These are phyloP conservation scores for Chrysanthemum lavandulifolium DNA, from an alignment of 129 eudicot species.

Conservation along the genomic window DNA sequence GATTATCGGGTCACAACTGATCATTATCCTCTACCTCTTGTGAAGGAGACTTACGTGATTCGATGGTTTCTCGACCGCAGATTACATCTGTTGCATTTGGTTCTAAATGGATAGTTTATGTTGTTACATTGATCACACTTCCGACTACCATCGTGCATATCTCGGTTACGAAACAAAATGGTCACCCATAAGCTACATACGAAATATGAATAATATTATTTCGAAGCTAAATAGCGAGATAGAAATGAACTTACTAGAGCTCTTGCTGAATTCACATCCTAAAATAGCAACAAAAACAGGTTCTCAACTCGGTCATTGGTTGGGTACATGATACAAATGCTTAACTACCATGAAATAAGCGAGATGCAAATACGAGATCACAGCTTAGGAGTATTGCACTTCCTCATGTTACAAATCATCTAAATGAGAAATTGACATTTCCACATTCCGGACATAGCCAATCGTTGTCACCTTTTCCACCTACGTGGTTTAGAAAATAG, in stretches of 20 bases:
- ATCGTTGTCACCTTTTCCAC: constrained; percentile 83
- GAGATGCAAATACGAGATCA: constrained; percentile 48
- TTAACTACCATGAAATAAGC: not conserved
- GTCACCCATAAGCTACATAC: constrained; percentile 4
- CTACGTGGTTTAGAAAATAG: constrained; percentile 25
- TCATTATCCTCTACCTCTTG: no score
- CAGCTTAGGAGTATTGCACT: constrained; percentile 89
- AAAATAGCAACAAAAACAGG: constrained; percentile 22
- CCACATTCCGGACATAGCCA: constrained; percentile 96
- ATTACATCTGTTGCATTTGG: no score
- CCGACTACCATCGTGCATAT: constrained; percentile 97
- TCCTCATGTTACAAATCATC: constrained; percentile 96
- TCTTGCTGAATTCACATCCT: constrained; percentile 60
- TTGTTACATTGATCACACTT: constrained; percentile 85
- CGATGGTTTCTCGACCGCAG: no score
- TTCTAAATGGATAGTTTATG: no score
- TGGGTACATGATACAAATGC: not conserved
- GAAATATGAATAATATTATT: not conserved
- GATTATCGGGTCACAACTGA: no score
- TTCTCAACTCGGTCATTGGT: constrained; percentile 1
- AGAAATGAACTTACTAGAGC: constrained; percentile 58
- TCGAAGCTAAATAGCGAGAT: not conserved
- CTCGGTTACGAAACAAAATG: constrained; percentile 55
- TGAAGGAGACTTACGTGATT: no score
- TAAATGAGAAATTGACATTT: constrained; percentile 81